These are phyloP conservation scores for Ustilago sp. DNA, from an alignment of 1,284 basidiomycete species.

Conservation along the genomic window DNA sequence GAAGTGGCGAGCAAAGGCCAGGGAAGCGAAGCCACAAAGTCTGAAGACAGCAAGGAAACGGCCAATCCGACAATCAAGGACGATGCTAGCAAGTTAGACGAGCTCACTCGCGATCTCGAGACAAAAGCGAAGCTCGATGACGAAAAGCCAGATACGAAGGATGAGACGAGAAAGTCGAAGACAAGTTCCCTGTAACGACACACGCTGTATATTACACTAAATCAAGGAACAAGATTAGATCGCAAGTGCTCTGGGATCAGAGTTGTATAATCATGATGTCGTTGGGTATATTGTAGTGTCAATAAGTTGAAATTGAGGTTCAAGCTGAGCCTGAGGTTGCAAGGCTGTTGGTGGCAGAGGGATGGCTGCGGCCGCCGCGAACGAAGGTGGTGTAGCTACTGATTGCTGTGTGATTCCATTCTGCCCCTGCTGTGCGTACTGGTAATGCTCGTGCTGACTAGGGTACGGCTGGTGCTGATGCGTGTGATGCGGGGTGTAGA, in stretches of 20 bases:
- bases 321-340: background rate
- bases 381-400: constrained; percentile 11
- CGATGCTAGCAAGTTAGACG: constrained; percentile 28
- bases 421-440: background rate
- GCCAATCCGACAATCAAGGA: constrained; percentile 27
- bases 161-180: background rate
- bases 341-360: constrained; percentile 9
- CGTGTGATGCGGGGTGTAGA: constrained; percentile 26
- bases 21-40: background rate
- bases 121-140: constrained; percentile 31
- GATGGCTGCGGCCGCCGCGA: constrained; percentile 31
- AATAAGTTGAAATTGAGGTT: constrained; percentile 1
- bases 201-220: background rate
- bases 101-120: constrained; percentile 26
- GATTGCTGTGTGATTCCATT: background rate
- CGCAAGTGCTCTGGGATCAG: background rate
- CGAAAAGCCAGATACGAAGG: background rate
- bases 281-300: constrained; percentile 13
- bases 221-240: background rate
- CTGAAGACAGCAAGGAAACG: background rate
- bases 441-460: background rate
- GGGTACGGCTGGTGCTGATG: constrained; percentile 23
- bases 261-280: background rate
- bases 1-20: background rate
- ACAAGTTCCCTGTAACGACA: background rate